Percentiles rank a stretch among this genome's conserved stretches.
phyloP scores from a whole-genome alignment of 2,329 filamentous ascomycete species.

The Aspergillus spinulosporus region DNA sequence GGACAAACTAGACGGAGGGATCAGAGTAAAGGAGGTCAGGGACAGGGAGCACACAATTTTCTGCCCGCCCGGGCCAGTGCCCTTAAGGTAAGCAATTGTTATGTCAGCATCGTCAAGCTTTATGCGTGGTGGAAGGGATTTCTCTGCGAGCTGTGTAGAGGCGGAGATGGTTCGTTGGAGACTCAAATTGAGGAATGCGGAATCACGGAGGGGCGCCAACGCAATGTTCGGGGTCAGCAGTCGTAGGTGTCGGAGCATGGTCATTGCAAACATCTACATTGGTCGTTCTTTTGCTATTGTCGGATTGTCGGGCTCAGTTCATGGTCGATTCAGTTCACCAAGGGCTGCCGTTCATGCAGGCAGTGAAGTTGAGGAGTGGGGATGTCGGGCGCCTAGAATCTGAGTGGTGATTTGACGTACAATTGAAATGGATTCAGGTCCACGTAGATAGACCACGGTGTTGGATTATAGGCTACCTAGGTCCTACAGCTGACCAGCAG shows the following conservation, averaged over 20 bases:
- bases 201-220: background rate
- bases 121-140: conserved; percentile 73
- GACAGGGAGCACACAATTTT: conserved; percentile 66
- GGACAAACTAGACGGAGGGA: background rate
- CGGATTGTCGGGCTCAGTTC: conserved; percentile 4
- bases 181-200: background rate
- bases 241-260: conserved; percentile 12
- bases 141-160: conserved; percentile 37
- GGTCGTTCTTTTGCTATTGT: background rate
- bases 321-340: background rate
- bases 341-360: no score
- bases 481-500: no score
- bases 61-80: conserved; percentile 88
- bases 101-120: conserved; percentile 76
- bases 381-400: no score
- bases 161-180: conserved; percentile 25
- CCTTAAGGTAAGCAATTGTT: conserved; percentile 82
- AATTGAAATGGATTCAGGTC: no score
- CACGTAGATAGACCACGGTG: no score
- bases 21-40: conserved; percentile 23
- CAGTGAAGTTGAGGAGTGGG: no score
- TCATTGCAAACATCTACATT: background rate
- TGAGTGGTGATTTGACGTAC: no score
- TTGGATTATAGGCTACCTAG: no score
- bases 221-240: background rate